These are phyloP conservation scores for Vicia villosa DNA, from an alignment of 306 rosid genomes.

Conservation along the genomic window DNA sequence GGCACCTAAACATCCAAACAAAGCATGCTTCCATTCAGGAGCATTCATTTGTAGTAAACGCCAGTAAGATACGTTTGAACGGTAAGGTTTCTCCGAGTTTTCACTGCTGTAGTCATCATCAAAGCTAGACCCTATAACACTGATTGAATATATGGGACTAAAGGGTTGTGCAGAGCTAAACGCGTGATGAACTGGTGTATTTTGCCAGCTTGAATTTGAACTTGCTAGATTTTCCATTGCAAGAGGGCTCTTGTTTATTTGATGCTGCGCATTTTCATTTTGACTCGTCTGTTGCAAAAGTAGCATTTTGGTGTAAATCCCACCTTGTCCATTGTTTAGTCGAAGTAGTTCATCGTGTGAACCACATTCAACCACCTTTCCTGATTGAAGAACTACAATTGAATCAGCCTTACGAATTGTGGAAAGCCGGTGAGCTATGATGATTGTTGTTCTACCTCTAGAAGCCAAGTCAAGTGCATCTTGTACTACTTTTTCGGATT, in stretches of 20 bases:
- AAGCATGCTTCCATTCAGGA: slow-evolving; percentile 78
- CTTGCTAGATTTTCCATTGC: slow-evolving; percentile 26
- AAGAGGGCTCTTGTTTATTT: slow-evolving; percentile 15
- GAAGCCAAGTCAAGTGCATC: slow-evolving; percentile 78
- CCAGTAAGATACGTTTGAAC: slow-evolving; percentile 54
- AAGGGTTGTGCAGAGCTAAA: slow-evolving; percentile 41
- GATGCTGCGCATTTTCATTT: slow-evolving; percentile 31
- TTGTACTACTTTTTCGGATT: slow-evolving; percentile 70
- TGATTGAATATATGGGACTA: slow-evolving; percentile 57
- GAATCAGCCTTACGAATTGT: slow-evolving; percentile 62
- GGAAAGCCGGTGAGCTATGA: slow-evolving; percentile 78
- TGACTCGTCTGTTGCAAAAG: slow-evolving; percentile 57
- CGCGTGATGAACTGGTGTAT: slow-evolving; percentile 41
- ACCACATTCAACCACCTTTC: slow-evolving; percentile 70
- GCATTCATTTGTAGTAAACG: slow-evolving; percentile 70
- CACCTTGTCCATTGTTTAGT: slow-evolving; percentile 53
- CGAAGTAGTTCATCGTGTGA: slow-evolving; percentile 65
- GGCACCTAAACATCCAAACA: slow-evolving; percentile 76
- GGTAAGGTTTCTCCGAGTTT: slow-evolving; percentile 15
- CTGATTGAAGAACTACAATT: slow-evolving; percentile 72
- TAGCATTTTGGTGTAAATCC: slow-evolving; percentile 64
- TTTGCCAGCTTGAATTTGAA: slow-evolving; percentile 41
- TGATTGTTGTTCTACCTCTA: slow-evolving; percentile 72
- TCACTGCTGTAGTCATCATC: slow-evolving; percentile 40
- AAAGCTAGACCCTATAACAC: slow-evolving; percentile 44